Percentiles rank a stretch among this genome's conserved stretches.
Evolutionary conservation across 2,329 filamentous ascomycete genomes (phyloP).

Genomic region (Trichoderma cornu-damae): DNA sequence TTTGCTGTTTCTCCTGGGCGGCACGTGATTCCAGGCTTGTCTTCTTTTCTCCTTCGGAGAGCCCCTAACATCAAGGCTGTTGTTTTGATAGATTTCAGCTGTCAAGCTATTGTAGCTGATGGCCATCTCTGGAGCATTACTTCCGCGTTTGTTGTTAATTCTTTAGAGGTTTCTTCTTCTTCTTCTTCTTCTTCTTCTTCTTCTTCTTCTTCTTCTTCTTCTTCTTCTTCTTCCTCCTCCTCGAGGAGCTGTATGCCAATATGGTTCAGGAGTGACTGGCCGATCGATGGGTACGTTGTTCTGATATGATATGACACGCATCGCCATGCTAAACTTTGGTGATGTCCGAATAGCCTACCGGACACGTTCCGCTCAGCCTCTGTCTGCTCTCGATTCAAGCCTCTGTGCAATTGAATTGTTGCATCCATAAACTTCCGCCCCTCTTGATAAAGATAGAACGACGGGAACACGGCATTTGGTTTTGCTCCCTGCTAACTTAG

Average conservation of each 20-base stretch:
- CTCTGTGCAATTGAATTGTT: neutral
- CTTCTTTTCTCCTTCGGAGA: neutral
- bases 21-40: neutral
- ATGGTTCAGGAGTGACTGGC: neutral
- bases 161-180: neutral
- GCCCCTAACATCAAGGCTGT: neutral
- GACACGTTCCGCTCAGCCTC: neutral
- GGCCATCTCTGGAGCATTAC: neutral
- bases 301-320: neutral
- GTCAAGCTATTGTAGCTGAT: neutral
- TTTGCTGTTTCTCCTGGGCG: neutral
- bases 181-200: too few relatives aligned
- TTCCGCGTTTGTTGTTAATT: neutral
- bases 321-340: neutral
- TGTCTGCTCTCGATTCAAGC: neutral
- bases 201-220: too few relatives aligned
- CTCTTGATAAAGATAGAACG: too few relatives aligned
- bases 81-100: neutral
- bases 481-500: too few relatives aligned
- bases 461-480: too few relatives aligned
- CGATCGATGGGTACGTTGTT: neutral
- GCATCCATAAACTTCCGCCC: too few relatives aligned
- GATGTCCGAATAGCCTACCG: neutral
- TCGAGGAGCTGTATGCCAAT: neutral
- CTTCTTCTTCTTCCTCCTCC: too few relatives aligned